Evolutionary conservation across 2,329 filamentous ascomycete genomes (phyloP), one percentile per base, ranked within the genome.

Genomic region (Canariomyces notabilis): DNA sequence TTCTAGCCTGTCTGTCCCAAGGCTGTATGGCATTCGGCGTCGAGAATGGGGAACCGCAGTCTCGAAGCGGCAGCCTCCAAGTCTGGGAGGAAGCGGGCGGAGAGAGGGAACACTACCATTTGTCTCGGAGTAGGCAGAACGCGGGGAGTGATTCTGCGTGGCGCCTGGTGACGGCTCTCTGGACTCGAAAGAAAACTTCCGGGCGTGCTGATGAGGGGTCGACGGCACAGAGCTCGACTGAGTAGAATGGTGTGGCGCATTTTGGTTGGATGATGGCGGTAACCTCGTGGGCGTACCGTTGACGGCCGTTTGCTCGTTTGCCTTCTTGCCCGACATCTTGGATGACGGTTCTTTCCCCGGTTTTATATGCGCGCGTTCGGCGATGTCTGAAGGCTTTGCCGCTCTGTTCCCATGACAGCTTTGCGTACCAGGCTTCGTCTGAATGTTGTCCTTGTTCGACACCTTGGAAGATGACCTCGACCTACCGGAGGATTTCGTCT

Each of bases 161-260:
- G 83, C 81, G 57, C 79, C 85, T 31, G 91, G 90, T 14, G 90
- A 96, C 8, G 89, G 90, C 51, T 80, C 77, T 52, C 77, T 79
- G 38, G 89, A 93, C 62, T 82, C 81, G 59, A 86, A 87, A 2
- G 85, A 85, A 60, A 93, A 85, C 59, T 90, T 84, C 49, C 89
- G 82, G 55, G 89, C 81, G 67, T 87, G 85, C 64, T 96, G 90
- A 61, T 91, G 87, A 7, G 91, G 93, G 3, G 91, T 97, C 1
- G 91, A 94, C 1, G 91, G 91, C 39, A 96, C 87, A 7, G 91
- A 97, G 63, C 78, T 95, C 19, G 91, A 94, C 62, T 94, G 76
- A 12, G 68, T 59, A 16, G 57, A 44, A 11, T 56, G 55, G n/a
- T 54, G 51, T 40, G 67, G 60, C 51, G 38, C 33, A 19, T 36